Evolutionary conservation across 805 yeast species (phyloP).

Genomic region (Brettanomyces bruxellensis): DNA sequence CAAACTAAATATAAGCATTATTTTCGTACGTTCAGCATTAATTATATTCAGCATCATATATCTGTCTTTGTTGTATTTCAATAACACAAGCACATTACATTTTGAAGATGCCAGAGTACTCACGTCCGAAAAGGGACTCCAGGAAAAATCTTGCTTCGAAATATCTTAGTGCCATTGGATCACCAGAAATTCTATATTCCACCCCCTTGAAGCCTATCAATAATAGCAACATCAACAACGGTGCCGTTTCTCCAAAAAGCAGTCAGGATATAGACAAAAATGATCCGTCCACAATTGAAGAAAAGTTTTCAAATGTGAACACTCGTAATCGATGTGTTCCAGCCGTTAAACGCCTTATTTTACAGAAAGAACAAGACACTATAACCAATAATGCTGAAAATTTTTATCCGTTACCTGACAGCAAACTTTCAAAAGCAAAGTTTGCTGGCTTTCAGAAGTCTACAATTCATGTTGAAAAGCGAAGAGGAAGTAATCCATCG

Average conservation of each 20-base stretch:
- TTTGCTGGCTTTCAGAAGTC: constrained; percentile 8
- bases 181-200: constrained; percentile 8
- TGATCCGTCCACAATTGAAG: neutral
- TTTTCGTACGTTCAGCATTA: too few species aligned
- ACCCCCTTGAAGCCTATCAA: constrained; percentile 16
- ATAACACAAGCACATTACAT: too few species aligned
- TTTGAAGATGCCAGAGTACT: neutral
- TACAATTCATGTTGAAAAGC: neutral
- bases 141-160: constrained; percentile 19
- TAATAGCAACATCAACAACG: constrained; percentile 1
- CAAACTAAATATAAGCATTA: neutral
- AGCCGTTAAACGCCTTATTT: constrained; percentile 25
- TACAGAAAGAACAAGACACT: constrained; percentile 25
- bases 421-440: constrained; percentile 8
- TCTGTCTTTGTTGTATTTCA: too few species aligned
- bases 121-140: neutral
- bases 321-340: constrained; percentile 8
- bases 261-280: neutral
- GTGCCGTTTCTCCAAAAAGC: neutral
- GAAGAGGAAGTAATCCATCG: constrained; percentile 5
- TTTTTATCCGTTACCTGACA: constrained; percentile 18
- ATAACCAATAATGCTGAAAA: constrained; percentile 17
- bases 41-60: too few species aligned
- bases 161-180: constrained; percentile 22
- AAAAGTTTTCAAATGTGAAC: neutral